Evolutionary conservation across 768 basidiomycete species (phyloP).

Genomic region (Sarcodon sp.): DNA sequence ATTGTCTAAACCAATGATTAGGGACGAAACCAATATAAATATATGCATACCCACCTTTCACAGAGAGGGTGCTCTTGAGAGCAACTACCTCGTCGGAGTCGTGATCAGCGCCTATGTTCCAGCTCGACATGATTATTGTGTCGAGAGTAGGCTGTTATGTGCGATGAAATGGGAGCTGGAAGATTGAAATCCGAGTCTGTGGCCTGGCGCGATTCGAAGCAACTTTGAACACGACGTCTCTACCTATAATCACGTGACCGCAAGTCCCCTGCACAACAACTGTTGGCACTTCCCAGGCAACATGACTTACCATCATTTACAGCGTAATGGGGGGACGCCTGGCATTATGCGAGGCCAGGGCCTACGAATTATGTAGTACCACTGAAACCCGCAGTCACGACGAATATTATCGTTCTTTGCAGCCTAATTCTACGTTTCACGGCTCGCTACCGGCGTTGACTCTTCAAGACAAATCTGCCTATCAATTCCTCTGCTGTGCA

Average conservation of each 20-base stretch:
- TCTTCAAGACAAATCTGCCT: no score
- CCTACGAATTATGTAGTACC: no score
- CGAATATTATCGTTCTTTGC: no score
- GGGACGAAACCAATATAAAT: not conserved
- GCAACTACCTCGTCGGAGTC: constrained; percentile 23
- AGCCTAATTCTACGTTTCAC: no score
- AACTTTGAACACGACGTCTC: not conserved
- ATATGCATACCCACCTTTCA: constrained; percentile 20
- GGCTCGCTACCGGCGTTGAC: no score
- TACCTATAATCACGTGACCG: not conserved
- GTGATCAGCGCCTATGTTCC: constrained; percentile 25
- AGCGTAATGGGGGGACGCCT: no score
- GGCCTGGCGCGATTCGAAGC: not conserved
- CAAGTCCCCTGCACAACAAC: no score
- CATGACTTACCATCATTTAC: no score
- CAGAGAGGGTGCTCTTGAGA: constrained; percentile 22
- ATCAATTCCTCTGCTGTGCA: no score
- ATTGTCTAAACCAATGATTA: constrained; percentile 16
- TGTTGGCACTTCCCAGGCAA: no score
- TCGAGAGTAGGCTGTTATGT: not conserved
- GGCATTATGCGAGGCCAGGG: no score
- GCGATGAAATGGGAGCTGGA: not conserved
- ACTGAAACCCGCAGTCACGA: no score
- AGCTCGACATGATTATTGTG: constrained; percentile 19
- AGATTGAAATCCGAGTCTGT: not conserved